Evolutionary conservation across 345 rosid species (phyloP).

Genomic region (Syzygium oleosum): DNA sequence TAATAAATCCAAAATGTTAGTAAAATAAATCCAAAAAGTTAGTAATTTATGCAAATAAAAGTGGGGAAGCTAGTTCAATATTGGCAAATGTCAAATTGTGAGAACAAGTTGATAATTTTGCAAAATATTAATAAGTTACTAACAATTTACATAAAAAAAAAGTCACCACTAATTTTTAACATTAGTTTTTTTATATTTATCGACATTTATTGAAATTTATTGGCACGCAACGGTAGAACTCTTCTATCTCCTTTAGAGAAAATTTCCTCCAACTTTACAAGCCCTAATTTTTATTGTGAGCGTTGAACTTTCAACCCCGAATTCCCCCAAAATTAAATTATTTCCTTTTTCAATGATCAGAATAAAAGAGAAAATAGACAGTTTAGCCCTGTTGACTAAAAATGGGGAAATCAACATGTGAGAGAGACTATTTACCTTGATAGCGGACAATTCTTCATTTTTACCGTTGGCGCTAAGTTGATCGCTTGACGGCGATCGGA

Average conservation of each 20-base stretch:
- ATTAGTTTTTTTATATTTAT: neutral
- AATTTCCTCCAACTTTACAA: neutral
- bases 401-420: neutral
- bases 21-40: neutral
- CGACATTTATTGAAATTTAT: neutral
- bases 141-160: neutral
- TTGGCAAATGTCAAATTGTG: neutral
- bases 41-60: neutral
- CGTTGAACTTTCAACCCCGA: neutral
- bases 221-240: neutral
- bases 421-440: constrained; percentile 9
- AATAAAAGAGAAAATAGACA: neutral
- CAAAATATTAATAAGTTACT: neutral
- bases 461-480: neutral
- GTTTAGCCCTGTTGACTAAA: neutral
- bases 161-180: neutral
- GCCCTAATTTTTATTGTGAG: neutral
- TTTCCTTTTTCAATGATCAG: neutral
- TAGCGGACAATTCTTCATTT: constrained; percentile 1
- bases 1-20: neutral
- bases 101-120: neutral
- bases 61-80: neutral
- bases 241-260: neutral
- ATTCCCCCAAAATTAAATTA: neutral
- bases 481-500: neutral